These are phyloP conservation scores for Trametes coccinea DNA, from an alignment of 768 basidiomycete genomes.

Conservation along the genomic window DNA sequence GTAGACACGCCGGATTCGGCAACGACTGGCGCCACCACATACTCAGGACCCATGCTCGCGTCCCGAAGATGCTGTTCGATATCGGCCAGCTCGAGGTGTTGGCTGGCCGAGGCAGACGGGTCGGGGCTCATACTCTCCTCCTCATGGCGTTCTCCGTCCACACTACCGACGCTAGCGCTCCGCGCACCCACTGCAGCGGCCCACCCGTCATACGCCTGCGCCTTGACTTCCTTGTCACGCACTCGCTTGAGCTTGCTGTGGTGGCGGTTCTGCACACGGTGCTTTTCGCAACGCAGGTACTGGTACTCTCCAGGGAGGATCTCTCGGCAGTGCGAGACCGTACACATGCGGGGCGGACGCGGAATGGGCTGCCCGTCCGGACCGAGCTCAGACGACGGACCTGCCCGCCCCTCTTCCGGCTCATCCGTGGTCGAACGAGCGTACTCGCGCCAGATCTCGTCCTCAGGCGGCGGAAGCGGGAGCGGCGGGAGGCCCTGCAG, in stretches of 20 bases:
- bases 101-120: neutral
- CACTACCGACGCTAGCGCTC: neutral
- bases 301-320: slow-evolving; percentile 48
- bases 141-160: neutral
- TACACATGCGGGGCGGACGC: slow-evolving; percentile 51
- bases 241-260: slow-evolving; percentile 54
- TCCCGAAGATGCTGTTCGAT: slow-evolving; percentile 9
- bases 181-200: slow-evolving; percentile 16
- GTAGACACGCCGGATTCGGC: slow-evolving; percentile 2
- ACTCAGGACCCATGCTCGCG: slow-evolving; percentile 3
- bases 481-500: slow-evolving; percentile 34
- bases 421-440: slow-evolving; percentile 10
- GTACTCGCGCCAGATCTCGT: slow-evolving; percentile 15
- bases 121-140: neutral
- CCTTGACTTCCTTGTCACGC: slow-evolving; percentile 50
- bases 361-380: slow-evolving; percentile 16
- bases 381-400: neutral
- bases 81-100: slow-evolving; percentile 1
- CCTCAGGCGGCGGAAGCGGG: slow-evolving; percentile 32
- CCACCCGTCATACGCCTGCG: slow-evolving; percentile 28
- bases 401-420: neutral
- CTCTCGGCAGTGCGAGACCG: slow-evolving; percentile 56
- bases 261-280: slow-evolving; percentile 54
- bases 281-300: slow-evolving; percentile 56
- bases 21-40: neutral